Evolutionary conservation across 176 grass and related monocot species (phyloP), one percentile per base, ranked within the genome.

Genomic region (Musa beccarii): DNA sequence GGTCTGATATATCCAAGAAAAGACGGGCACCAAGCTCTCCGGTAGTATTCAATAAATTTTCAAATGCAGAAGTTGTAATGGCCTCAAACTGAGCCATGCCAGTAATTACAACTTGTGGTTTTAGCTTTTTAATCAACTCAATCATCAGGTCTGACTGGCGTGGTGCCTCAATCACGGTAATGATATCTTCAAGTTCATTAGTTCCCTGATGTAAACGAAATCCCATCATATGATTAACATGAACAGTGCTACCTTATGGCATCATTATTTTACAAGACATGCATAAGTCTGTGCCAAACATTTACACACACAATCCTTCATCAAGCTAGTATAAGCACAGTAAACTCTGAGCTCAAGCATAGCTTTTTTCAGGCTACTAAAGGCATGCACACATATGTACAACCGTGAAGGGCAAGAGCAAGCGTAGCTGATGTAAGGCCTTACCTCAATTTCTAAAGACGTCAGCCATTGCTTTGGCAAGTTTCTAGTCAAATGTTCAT

Each of bases 401-500:
- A 49, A 3, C 54, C 26, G 76, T 8, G 68, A 16, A 8, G 83
- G 3, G 76, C 34, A 16, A 64, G 17, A 72, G 61, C 64, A 49
- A 68, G n/a, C 65, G 16, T 4, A 50, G 24, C 8, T 54, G 64
- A 70, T 70, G 68, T 43, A 43, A 4, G 12, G 74, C 34, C 53
- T 67, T 84, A 99, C 90, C 88, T 99, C 86, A 50, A 99, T 79
- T 72, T 80, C 84, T 87, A 89, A 79, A 68, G 88, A 91, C 54
- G 88, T 99, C 77, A 99, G 78, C 95, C 95, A 99, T 72, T 94
- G 84, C 74, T 94, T 99, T 50, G 88, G 90, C 66, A 99, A 76
- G 73, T 99, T 88, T 85, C 84, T 94, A 25, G 95, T 99, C 73
- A 99, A 86, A 82, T 99, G 88, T 75, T 99, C 95, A 87, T 99